A percentile compares a stretch with the other conserved stretches of the same genome.
Conservation (phyloP, 2,329 filamentous ascomycete genomes). For the Lecanicillium sp. region DNA sequence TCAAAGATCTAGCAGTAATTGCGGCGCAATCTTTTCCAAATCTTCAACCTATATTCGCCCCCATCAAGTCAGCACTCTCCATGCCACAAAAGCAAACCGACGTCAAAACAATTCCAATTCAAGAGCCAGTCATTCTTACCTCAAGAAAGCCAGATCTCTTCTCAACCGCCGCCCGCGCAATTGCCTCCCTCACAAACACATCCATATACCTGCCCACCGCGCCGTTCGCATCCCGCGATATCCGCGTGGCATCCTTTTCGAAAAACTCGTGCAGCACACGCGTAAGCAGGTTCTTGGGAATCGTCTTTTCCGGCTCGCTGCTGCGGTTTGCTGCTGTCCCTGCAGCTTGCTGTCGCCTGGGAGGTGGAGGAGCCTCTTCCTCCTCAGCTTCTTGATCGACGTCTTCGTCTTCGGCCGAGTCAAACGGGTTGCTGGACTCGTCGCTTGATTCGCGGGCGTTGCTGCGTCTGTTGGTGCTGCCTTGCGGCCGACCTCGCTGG, state of each 20-base stretch:
- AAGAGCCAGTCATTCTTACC: conserved; percentile 32
- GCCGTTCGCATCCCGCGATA: conserved; percentile 68
- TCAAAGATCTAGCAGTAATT: conserved; percentile 80
- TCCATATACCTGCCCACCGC: conserved; percentile 81
- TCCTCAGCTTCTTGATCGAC: conserved; percentile 7
- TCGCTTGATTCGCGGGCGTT: conserved; percentile 14
- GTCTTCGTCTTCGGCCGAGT: conserved; percentile 18
- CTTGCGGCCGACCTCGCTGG: conserved; percentile 27
- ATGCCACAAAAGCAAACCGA: too few species aligned
- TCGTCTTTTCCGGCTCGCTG: conserved; percentile 34
- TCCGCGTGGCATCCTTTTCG: conserved; percentile 58
- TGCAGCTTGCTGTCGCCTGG: conserved; percentile 9
- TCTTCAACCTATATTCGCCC: conserved; percentile 62
- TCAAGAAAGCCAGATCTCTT: conserved; percentile 64
- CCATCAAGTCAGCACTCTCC: neutral
- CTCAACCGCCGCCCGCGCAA: conserved; percentile 69
- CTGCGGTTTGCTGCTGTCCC: conserved; percentile 1
- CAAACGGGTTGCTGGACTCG: conserved; percentile 26
- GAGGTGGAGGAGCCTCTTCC: conserved; percentile 10
- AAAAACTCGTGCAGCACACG: conserved; percentile 76
- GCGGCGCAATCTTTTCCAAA: conserved; percentile 77
- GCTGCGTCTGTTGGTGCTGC: conserved; percentile 16
- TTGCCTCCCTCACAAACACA: conserved; percentile 81
- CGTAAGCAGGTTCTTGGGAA: conserved; percentile 68
- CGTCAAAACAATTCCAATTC: too few species aligned